Evolutionary conservation across 345 rosid species (phyloP), one percentile per base, ranked within the genome.

Genomic region (Leavenworthia alabamica): DNA sequence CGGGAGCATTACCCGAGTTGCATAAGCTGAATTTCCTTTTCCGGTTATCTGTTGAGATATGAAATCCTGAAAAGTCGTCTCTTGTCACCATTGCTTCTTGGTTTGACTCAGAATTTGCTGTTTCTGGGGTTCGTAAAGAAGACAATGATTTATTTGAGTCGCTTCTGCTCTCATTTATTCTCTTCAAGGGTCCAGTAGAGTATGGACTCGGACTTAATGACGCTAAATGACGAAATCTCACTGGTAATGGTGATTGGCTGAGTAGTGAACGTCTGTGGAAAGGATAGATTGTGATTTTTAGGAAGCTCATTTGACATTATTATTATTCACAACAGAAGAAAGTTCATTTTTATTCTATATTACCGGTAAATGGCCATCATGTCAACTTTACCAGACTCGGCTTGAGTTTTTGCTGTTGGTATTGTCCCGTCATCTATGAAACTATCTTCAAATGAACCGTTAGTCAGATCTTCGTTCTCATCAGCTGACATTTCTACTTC

Each of bases 321-420:
- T 44, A 6, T 27, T 62, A 53, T 27, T 27, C 33, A 1, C 24
- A 48, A 33, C 6, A 47, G 28, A 57, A 40, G 16, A 31, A 40
- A 40, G 5, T 36, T 6, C 5, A 3, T 5, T 42, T 23, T 31
- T 13, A 22, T 36, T 37, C 5, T 19, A 63, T 14, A 8, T 64
- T 71, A 91, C 98, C 98, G 88, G 86, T 92, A 92, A 54, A 92
- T 29, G 51, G 89, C 90, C 85, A 86, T 79, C 95, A 86, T 92
- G 80, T 92, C 95, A 75, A 79, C 71, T 60, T 80, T 72, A 75
- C 80, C 73, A 61, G 82, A 71, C 57, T 77, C 82, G 32, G 74
- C 67, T 69, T 78, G 90, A 59, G 85, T 74, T 75, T 75, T 77
- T 51, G 77, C 78, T 7, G 89, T 74, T 22, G 80, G 87, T 74